Evolutionary conservation across 306 rosid genomes (phyloP), one percentile per base, ranked within the genome.

Genomic region (Carpinus viminea): DNA sequence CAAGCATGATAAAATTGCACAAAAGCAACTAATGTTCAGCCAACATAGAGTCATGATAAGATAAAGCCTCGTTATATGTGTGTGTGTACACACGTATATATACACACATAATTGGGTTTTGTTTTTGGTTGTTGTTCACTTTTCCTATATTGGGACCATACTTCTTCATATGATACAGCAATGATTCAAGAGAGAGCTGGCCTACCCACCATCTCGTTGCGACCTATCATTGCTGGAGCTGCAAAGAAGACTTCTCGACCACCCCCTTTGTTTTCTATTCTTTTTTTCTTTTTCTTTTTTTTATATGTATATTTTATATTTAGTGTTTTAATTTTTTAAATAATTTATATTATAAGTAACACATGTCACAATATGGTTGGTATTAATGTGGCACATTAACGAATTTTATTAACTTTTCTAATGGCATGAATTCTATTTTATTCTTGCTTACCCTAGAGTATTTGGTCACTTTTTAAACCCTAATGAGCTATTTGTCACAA

Each of bases 181-280:
- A 90, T 95, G 91, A 93, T 95, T 78, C 80, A 91, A 82, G 99
- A 93, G 88, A 93, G 99, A 78, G 99, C 98, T 18, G 90, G 74
- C 82, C 85, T 93, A 68, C 99, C 99, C 0, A 60, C 82, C 52
- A 95, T 93, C 85, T 90, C 97, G 9, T 76, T 95, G 81, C 92
- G 83, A 72, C 98, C 96, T 18, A 93, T 84, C 45, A 97, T 95
- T 59, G 93, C 83, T 24, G 96, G 96, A 79, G 97, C 98, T 55
- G 97, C 98, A 59, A 91, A 88, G 87, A 92, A 93, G 90, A 91
- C 99, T 57, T 82, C 98, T 16, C 91, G 62, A 41, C 45, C 45
- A 41, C 45, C 45, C 45, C 45, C 61, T 97, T 92, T 34, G 97
- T 92, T 53, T 41, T 41, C 45, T 41, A 1, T 41, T 41, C 45